These are phyloP conservation scores for Fragosphaeria purpurea DNA, from an alignment of 2,329 filamentous ascomycete species.

Conservation along the genomic window DNA sequence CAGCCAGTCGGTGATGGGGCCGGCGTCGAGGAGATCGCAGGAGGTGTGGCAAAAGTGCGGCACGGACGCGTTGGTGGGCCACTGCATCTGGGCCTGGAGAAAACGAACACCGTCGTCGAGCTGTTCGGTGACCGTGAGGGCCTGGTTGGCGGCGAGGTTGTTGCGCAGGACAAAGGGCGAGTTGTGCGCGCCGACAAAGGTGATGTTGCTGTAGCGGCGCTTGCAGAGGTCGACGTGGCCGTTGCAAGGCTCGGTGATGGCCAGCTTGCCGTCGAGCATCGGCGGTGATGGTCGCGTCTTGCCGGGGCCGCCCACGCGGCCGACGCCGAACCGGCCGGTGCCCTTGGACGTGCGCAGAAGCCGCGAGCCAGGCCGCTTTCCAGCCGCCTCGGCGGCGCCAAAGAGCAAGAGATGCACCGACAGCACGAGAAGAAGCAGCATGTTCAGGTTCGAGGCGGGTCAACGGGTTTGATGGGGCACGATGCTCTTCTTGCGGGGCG, in stretches of 20 bases:
- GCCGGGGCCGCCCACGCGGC: neutral
- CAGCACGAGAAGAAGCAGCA: too few relatives aligned
- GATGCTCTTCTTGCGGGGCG: too few relatives aligned
- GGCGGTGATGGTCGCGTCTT: neutral
- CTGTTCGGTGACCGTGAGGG: conserved; percentile 55
- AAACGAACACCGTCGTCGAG: conserved; percentile 67
- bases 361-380: too few relatives aligned
- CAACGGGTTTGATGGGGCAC: too few relatives aligned
- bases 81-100: conserved; percentile 55
- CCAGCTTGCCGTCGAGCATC: conserved; percentile 24
- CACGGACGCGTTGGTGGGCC: conserved; percentile 35
- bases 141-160: conserved; percentile 69
- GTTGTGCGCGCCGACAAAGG: conserved; percentile 69
- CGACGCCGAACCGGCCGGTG: too few relatives aligned
- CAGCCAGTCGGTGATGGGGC: conserved; percentile 67
- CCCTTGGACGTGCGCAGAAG: too few relatives aligned
- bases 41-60: conserved; percentile 77
- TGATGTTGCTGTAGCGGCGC: conserved; percentile 73
- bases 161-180: conserved; percentile 63
- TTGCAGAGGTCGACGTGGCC: conserved; percentile 66
- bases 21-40: conserved; percentile 73
- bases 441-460: too few relatives aligned
- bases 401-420: too few relatives aligned
- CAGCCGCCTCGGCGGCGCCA: too few relatives aligned
- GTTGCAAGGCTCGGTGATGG: conserved; percentile 71